Evolutionary conservation across 306 rosid genomes (phyloP).

Genomic region (Rubus parviflorus): DNA sequence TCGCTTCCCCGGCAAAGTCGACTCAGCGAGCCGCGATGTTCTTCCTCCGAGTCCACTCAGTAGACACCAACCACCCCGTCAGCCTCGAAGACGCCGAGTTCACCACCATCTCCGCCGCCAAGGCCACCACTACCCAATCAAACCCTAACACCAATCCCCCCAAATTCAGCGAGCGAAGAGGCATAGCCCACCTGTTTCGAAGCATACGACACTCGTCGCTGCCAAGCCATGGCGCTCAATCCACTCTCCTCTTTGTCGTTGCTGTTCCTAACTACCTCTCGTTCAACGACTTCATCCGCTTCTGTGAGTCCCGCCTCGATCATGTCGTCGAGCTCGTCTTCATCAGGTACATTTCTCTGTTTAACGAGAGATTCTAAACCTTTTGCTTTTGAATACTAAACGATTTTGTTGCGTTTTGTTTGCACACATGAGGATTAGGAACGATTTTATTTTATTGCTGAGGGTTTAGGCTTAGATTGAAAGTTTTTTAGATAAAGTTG

Average conservation of each 20-base stretch:
- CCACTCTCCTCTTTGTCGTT: conserved; percentile 63
- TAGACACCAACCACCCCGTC: conserved; percentile 62
- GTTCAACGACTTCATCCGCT: conserved; percentile 69
- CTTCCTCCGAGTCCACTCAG: conserved; percentile 84
- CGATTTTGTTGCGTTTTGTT: background rate
- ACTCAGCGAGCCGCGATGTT: conserved; percentile 51
- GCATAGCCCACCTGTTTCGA: conserved; percentile 76
- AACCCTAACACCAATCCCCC: conserved; percentile 25
- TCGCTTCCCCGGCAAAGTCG: background rate
- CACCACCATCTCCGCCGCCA: conserved; percentile 28
- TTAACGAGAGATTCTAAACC: background rate
- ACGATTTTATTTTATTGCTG: too few relatives aligned
- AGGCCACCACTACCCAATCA: conserved; percentile 23
- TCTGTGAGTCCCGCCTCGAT: conserved; percentile 63
- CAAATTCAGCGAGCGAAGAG: conserved; percentile 71
- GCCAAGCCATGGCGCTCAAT: conserved; percentile 52
- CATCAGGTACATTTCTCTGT: conserved; percentile 47
- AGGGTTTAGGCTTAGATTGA: too few relatives aligned
- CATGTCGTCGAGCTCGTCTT: conserved; percentile 64
- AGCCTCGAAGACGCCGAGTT: conserved; percentile 33
- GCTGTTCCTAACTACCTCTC: conserved; percentile 89
- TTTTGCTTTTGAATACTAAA: background rate
- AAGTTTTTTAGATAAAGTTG: too few relatives aligned
- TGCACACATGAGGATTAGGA: too few relatives aligned
- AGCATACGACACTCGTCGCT: conserved; percentile 46